Conservation (phyloP, 208 protist species). For the Wallacemonas sp. region DNA sequence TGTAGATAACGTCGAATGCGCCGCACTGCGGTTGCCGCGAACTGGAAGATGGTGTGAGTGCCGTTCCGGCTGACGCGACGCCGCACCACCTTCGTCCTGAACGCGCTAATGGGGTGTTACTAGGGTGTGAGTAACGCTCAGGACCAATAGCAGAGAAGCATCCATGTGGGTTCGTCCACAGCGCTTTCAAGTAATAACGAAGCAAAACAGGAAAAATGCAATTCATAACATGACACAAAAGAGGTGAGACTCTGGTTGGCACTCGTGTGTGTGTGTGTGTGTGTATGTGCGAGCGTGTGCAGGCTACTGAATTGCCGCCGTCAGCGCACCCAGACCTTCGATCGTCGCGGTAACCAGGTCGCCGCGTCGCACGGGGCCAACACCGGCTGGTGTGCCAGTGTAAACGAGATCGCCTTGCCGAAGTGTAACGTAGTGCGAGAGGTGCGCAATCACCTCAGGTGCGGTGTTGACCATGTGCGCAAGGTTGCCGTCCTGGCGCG, state of each 20-base stretch:
- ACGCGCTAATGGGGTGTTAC: no score
- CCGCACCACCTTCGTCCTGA: no score
- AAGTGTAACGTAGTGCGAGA: constrained; percentile 76
- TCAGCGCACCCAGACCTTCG: constrained; percentile 52
- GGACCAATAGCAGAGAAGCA: no score
- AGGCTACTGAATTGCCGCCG: constrained; percentile 2
- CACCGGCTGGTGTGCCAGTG: constrained; percentile 84
- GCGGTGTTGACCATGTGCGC: constrained; percentile 63
- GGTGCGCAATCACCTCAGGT: constrained; percentile 48
- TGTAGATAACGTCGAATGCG: no score
- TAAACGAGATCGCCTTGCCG: constrained; percentile 82
- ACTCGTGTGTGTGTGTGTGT: neutral
- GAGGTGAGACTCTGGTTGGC: neutral
- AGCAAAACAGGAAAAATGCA: no score
- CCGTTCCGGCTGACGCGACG: no score
- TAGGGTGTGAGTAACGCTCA: no score
- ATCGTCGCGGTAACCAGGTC: constrained; percentile 69
- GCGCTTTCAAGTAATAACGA: no score
- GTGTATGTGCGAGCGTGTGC: neutral
- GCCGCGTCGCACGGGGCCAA: constrained; percentile 64
- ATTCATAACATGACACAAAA: no score
- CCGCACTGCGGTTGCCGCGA: no score
- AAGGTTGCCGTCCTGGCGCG: constrained; percentile 59
- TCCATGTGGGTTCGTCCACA: no score
- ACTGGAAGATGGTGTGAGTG: no score